phyloP scores from a whole-genome alignment of 371 early-diverging fungal genomes.

The Mortierella sp. region DNA sequence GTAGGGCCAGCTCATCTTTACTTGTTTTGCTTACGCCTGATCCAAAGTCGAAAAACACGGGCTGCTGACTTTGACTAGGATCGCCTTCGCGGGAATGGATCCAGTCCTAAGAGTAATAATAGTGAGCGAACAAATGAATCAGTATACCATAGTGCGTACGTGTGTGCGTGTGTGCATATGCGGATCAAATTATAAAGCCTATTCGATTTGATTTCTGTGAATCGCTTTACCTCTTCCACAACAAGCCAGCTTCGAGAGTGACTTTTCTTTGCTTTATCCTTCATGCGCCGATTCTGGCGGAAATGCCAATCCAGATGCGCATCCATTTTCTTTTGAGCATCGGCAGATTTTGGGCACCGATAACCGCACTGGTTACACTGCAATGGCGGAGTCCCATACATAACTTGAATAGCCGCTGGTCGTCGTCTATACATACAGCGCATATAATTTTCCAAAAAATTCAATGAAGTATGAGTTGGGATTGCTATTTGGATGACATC shows the following conservation, averaged over 20 bases:
- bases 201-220: slow-evolving; percentile 1
- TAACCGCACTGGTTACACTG: slow-evolving; percentile 95
- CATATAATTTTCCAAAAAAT: background rate
- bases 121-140: slow-evolving; percentile 10
- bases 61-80: slow-evolving; percentile 43
- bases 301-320: slow-evolving; percentile 96
- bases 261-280: slow-evolving; percentile 81
- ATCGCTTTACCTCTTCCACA: slow-evolving; percentile 63
- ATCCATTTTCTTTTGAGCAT: slow-evolving; percentile 81
- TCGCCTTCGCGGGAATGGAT: slow-evolving; percentile 60
- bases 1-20: slow-evolving; percentile 49
- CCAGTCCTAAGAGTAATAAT: slow-evolving; percentile 59
- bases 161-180: background rate
- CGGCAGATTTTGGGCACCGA: slow-evolving; percentile 78
- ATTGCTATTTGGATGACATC: background rate
- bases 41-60: slow-evolving; percentile 59
- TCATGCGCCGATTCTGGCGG: slow-evolving; percentile 87
- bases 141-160: background rate
- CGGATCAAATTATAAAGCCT: slow-evolving; percentile 12
- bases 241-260: slow-evolving; percentile 91
- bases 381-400: slow-evolving; percentile 82
- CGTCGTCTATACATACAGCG: slow-evolving; percentile 58
- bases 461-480: background rate
- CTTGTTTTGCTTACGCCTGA: slow-evolving; percentile 39
- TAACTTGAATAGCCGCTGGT: slow-evolving; percentile 69